phyloP scores from a whole-genome alignment of 768 basidiomycete species.

The Melanogaster broomeanus region DNA sequence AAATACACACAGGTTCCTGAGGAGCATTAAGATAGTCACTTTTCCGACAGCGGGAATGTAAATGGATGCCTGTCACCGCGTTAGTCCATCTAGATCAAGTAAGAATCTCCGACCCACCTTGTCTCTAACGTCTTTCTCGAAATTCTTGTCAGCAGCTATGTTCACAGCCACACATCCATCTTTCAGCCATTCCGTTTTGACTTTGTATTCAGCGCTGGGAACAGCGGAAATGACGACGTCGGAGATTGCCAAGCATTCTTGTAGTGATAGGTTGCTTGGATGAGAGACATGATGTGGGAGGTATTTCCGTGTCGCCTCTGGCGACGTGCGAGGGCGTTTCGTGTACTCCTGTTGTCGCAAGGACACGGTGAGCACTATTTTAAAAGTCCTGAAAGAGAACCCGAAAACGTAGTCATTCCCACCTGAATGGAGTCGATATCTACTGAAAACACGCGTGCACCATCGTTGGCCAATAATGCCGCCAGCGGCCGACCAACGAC shows the following conservation, averaged over 20 bases:
- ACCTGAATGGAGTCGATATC: conserved; percentile 95
- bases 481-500: conserved; percentile 98
- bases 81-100: neutral
- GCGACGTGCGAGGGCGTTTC: conserved; percentile 67
- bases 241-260: conserved; percentile 79
- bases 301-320: conserved; percentile 54
- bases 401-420: conserved; percentile 1
- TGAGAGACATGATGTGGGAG: conserved; percentile 85
- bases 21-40: conserved; percentile 96
- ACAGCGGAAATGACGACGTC: conserved; percentile 97
- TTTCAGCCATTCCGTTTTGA: conserved; percentile 87
- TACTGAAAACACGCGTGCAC: conserved; percentile 91
- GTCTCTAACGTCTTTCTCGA: conserved; percentile 88
- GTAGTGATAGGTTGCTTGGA: conserved; percentile 64
- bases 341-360: conserved; percentile 72
- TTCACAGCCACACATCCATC: conserved; percentile 94
- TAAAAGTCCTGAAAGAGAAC: neutral
- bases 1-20: conserved; percentile 82
- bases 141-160: conserved; percentile 95
- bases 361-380: neutral
- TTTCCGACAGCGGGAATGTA: conserved; percentile 98
- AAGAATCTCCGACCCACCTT: conserved; percentile 56
- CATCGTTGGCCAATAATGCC: conserved; percentile 93
- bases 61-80: conserved; percentile 68
- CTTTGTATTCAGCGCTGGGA: conserved; percentile 80